Conservation (phyloP, 345 rosid species). For the Hirschfeldia incana region DNA sequence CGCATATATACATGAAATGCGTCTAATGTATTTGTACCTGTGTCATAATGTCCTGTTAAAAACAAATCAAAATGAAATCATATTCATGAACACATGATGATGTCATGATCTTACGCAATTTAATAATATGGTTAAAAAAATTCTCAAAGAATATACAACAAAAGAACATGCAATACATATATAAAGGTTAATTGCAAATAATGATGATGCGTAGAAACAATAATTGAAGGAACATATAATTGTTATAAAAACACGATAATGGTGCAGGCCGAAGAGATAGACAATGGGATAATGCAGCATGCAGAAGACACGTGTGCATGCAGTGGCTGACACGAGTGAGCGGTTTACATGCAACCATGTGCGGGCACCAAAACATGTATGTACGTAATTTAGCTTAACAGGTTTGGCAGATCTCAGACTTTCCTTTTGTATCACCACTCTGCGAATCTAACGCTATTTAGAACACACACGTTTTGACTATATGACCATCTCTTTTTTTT, state of each 20-base stretch:
- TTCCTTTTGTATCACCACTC: neutral
- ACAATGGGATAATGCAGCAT: conserved; percentile 38
- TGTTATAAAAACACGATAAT: conserved; percentile 23
- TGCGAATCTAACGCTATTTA: too few relatives aligned
- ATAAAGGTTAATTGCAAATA: neutral
- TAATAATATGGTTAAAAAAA: neutral
- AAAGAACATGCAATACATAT: neutral
- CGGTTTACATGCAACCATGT: conserved; percentile 52
- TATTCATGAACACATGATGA: neutral
- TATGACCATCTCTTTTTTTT: too few relatives aligned
- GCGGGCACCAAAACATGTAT: conserved; percentile 14
- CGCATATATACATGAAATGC: neutral
- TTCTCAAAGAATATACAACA: neutral
- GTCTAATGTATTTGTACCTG: neutral
- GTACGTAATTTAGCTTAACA: neutral
- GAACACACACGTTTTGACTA: too few relatives aligned
- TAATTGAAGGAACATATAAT: conserved; percentile 25
- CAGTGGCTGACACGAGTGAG: conserved; percentile 45
- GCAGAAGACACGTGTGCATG: conserved; percentile 46
- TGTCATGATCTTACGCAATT: neutral
- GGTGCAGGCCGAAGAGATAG: conserved; percentile 30
- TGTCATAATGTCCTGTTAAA: neutral
- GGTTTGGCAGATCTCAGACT: neutral
- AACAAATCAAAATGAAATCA: neutral
- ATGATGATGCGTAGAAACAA: conserved; percentile 16